Evolutionary conservation across 441 rosid species (phyloP).

Genomic region (Viola pubescens): DNA sequence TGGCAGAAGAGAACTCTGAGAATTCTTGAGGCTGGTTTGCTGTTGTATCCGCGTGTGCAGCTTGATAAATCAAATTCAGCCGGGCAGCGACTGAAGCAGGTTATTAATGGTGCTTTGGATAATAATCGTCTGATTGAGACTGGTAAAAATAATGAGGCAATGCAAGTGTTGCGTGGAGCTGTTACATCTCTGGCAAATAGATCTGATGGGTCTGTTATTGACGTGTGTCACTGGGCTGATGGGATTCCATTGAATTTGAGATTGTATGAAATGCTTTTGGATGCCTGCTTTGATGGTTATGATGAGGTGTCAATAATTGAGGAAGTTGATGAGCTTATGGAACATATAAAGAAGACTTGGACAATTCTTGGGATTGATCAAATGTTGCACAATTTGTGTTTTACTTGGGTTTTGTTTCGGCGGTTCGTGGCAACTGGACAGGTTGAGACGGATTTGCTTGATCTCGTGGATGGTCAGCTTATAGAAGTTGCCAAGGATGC

Average conservation of each 20-base stretch:
- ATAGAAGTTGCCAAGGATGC: conserved; percentile 90
- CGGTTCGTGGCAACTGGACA: conserved; percentile 78
- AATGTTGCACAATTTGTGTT: conserved; percentile 75
- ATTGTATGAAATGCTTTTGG: conserved; percentile 76
- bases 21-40: conserved; percentile 87
- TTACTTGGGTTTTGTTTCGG: conserved; percentile 84
- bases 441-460: conserved; percentile 67
- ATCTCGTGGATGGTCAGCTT: conserved; percentile 70
- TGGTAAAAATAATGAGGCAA: conserved; percentile 83
- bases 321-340: conserved; percentile 92
- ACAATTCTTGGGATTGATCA: conserved; percentile 80
- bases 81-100: conserved; percentile 66
- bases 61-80: conserved; percentile 56
- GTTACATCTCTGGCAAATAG: conserved; percentile 74
- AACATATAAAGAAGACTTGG: conserved; percentile 93
- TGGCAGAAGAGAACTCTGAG: conserved; percentile 82
- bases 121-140: conserved; percentile 56
- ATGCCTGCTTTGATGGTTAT: conserved; percentile 71
- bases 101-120: conserved; percentile 64
- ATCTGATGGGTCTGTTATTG: conserved; percentile 74
- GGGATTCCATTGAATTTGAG: conserved; percentile 80
- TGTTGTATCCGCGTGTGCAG: conserved; percentile 73
- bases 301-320: conserved; percentile 66
- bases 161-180: conserved; percentile 89
- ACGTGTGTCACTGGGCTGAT: conserved; percentile 97